phyloP scores from a whole-genome alignment of 768 basidiomycete genomes.

The Fistulinella prunicolor region DNA sequence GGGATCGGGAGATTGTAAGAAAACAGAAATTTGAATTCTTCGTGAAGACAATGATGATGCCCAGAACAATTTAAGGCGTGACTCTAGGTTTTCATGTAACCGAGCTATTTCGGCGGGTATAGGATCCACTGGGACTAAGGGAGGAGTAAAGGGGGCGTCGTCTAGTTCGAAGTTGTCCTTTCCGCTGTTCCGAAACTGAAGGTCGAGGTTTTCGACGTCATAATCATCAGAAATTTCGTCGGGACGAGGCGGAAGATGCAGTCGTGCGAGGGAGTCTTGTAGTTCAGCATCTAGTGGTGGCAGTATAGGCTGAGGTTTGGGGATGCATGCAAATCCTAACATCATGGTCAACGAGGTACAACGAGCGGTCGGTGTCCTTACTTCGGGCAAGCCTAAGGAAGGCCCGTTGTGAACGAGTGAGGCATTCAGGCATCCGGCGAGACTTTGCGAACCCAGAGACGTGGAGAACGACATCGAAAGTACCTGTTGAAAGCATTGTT shows the following conservation, averaged over 20 bases:
- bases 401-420: constrained; percentile 71
- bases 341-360: constrained; percentile 2
- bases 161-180: constrained; percentile 20
- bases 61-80: constrained; percentile 80
- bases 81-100: constrained; percentile 73
- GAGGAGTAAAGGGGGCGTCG: constrained; percentile 13
- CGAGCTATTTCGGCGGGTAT: constrained; percentile 41
- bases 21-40: constrained; percentile 60
- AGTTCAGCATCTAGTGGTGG: constrained; percentile 25
- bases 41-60: constrained; percentile 65
- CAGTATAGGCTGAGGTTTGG: constrained; percentile 46
- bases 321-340: constrained; percentile 70
- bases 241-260: constrained; percentile 54
- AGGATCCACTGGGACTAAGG: constrained; percentile 20
- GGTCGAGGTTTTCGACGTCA: constrained; percentile 55
- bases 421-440: constrained; percentile 53
- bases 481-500: constrained; percentile 29
- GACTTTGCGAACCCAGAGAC: constrained; percentile 76
- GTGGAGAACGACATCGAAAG: constrained; percentile 71
- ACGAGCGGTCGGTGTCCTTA: constrained; percentile 23
- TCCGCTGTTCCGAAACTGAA: constrained; percentile 39
- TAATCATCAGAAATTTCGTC: constrained; percentile 59
- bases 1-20: constrained; percentile 29
- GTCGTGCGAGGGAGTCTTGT: constrained; percentile 23
- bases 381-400: constrained; percentile 79